These are phyloP conservation scores for Quillaja saponaria DNA, from an alignment of 306 rosid genomes.

Conservation along the genomic window DNA sequence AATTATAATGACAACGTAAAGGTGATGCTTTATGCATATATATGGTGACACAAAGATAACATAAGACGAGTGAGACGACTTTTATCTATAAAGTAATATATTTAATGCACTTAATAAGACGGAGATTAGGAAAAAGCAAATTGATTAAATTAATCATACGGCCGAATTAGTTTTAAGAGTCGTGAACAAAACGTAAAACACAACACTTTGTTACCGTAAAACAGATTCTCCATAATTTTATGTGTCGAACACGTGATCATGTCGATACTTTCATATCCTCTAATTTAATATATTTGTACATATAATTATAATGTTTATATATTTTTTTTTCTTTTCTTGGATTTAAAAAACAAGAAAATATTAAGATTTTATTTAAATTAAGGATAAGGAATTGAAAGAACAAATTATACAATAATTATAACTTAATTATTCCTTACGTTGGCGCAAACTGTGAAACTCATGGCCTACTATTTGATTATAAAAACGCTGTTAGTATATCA, in stretches of 20 bases:
- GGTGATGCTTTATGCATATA: too few relatives aligned
- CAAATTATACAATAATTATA: too few relatives aligned
- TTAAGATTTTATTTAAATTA: too few relatives aligned
- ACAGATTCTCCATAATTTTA: conserved; percentile 52
- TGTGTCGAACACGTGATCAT: conserved; percentile 35
- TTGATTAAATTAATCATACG: conserved; percentile 15
- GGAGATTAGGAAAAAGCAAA: conserved; percentile 31
- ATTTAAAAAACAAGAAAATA: too few relatives aligned
- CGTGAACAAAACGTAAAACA: conserved; percentile 43
- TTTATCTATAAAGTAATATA: neutral
- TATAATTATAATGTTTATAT: too few relatives aligned
- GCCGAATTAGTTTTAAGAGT: conserved; percentile 47
- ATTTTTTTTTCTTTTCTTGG: neutral
- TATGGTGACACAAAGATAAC: neutral
- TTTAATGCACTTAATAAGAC: conserved; percentile 24
- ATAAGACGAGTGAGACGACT: neutral
- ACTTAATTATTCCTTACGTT: too few relatives aligned
- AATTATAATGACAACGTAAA: too few relatives aligned
- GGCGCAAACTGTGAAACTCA: too few relatives aligned
- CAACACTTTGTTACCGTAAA: conserved; percentile 24
- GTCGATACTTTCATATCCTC: conserved; percentile 22
- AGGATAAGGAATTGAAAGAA: too few relatives aligned
- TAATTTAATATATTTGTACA: too few relatives aligned
- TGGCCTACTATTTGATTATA: too few relatives aligned
- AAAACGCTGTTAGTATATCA: too few relatives aligned